Evolutionary conservation across 768 basidiomycete species (phyloP), one percentile per base, ranked within the genome.

Genomic region (Aureoboletus auriporus): DNA sequence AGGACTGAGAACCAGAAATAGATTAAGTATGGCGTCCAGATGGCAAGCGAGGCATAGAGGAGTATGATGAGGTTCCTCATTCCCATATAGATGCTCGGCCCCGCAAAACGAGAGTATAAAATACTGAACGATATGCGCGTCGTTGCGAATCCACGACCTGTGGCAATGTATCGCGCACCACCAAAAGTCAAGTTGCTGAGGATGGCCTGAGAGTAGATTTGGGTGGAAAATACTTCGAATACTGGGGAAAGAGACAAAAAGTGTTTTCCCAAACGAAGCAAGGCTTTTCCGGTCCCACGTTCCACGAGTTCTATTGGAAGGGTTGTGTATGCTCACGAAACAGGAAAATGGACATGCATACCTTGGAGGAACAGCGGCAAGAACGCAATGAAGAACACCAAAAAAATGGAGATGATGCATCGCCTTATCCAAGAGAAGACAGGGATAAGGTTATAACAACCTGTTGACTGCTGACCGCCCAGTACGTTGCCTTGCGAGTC

Each of bases 1-100:
- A 94, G 68, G 49, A 97, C 92, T 13, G 96, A 95, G 66, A 92
- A 79, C 95, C 95, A 98, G 83, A 98, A 99, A 78, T 98, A 99
- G 71, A 95, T 91, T 58, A 98, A 75, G 70, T 92, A 87, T 5
- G 91, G 90, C 49, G 91, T 89, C 88, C 91, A 98, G 58, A 99
- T 79, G 20, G 91, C 73, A 74, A 98, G 76, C 39, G 93, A 91
- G 58, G 86, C 83, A 64, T 95, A 99, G 46, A 96, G 83, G 58
- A 99, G 75, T 49, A 98, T 65, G 26, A 97, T 73, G 17, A 97
- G 75, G 55, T 94, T 95, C 55, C 96, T 80, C 84, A 98, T 91
- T 54, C 95, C 95, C 78, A 97, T 83, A 75, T 99, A 99, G 66
- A 99, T 97, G 60, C 92, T 94, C n/a, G 96, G 95, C 14, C 96